A percentile compares a stretch with the other conserved stretches of the same genome.
These are phyloP conservation scores for Pyrenophora teres DNA, from an alignment of 2,329 filamentous ascomycete species.

Conservation along the genomic window DNA sequence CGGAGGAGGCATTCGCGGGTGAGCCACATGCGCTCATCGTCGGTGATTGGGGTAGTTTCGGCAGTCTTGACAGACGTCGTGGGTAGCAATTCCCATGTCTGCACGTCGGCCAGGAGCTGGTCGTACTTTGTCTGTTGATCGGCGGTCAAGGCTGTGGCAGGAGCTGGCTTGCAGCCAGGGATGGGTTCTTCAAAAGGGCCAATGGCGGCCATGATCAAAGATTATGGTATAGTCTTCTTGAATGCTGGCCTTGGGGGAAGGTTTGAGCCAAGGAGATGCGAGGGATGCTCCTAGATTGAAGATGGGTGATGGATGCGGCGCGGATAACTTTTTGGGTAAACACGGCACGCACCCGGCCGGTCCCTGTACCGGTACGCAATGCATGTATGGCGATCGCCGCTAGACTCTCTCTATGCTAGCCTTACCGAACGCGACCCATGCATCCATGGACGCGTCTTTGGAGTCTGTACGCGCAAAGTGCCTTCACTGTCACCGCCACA, in stretches of 20 bases:
- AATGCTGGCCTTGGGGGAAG: background rate
- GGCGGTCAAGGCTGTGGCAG: conserved; percentile 65
- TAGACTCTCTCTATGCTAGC: conserved; percentile 24
- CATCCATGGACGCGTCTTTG: conserved; percentile 30
- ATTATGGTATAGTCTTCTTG: background rate
- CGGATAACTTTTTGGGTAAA: conserved; percentile 18
- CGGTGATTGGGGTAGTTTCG: conserved; percentile 68
- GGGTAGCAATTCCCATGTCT: conserved; percentile 72
- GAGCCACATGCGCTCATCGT: conserved; percentile 85
- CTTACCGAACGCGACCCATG: conserved; percentile 26
- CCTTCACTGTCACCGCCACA: conserved; percentile 5
- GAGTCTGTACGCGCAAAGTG: conserved; percentile 17
- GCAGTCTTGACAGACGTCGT: conserved; percentile 64
- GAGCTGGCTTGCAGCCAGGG: conserved; percentile 61
- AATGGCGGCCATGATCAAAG: conserved; percentile 34
- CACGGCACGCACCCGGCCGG: conserved; percentile 14
- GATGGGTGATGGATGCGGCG: conserved; percentile 2
- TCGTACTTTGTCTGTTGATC: conserved; percentile 86
- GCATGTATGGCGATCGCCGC: conserved; percentile 19
- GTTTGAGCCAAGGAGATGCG: background rate
- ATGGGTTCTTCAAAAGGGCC: conserved; percentile 41
- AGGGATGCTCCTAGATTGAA: conserved; percentile 1
- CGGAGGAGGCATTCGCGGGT: conserved; percentile 90
- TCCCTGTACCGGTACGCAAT: background rate
- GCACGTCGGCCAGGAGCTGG: conserved; percentile 71